Evolutionary conservation across 2,329 filamentous ascomycete genomes (phyloP).

Genomic region (Drechslerella coelobrocha): DNA sequence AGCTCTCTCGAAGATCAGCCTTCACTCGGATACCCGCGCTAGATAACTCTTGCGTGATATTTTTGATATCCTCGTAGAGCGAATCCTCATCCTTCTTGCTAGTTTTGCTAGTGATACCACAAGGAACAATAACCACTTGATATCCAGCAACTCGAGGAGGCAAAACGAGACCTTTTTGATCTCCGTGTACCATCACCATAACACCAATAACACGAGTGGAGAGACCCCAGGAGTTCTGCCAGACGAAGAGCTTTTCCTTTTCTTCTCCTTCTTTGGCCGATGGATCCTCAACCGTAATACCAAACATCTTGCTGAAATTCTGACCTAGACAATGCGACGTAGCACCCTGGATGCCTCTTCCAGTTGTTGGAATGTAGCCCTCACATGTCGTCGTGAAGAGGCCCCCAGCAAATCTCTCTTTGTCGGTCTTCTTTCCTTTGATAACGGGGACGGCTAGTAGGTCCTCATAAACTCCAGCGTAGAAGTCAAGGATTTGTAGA

Average conservation of each 20-base stretch:
- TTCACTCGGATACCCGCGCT: slow-evolving; percentile 78
- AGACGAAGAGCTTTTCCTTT: slow-evolving; percentile 82
- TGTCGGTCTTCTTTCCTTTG: slow-evolving; percentile 91
- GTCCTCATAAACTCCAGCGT: slow-evolving; percentile 89
- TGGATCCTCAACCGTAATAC: slow-evolving; percentile 95
- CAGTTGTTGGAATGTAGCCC: slow-evolving; percentile 94
- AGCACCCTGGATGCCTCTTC: slow-evolving; percentile 93
- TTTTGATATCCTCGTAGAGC: slow-evolving; percentile 77
- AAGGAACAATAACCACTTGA: slow-evolving; percentile 86
- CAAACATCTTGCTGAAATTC: slow-evolving; percentile 99
- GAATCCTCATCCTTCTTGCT: slow-evolving; percentile 77
- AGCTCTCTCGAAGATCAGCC: slow-evolving; percentile 84
- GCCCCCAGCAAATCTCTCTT: slow-evolving; percentile 96
- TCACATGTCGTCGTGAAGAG: slow-evolving; percentile 97
- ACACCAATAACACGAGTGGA: slow-evolving; percentile 97
- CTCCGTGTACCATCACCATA: slow-evolving; percentile 98
- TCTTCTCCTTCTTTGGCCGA: slow-evolving; percentile 69
- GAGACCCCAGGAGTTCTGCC: slow-evolving; percentile 99
- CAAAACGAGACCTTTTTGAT: slow-evolving; percentile 92
- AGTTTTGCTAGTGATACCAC: slow-evolving; percentile 89
- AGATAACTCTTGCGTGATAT: slow-evolving; percentile 72
- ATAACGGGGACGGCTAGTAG: slow-evolving; percentile 94
- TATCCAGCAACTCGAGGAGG: slow-evolving; percentile 87
- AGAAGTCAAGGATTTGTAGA: slow-evolving; percentile 88
- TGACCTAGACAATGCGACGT: slow-evolving; percentile 95